Percentiles rank a stretch among this genome's conserved stretches.
These are phyloP conservation scores for Chaetomium tenue DNA, from an alignment of 495 filamentous ascomycete genomes.

Conservation along the genomic window DNA sequence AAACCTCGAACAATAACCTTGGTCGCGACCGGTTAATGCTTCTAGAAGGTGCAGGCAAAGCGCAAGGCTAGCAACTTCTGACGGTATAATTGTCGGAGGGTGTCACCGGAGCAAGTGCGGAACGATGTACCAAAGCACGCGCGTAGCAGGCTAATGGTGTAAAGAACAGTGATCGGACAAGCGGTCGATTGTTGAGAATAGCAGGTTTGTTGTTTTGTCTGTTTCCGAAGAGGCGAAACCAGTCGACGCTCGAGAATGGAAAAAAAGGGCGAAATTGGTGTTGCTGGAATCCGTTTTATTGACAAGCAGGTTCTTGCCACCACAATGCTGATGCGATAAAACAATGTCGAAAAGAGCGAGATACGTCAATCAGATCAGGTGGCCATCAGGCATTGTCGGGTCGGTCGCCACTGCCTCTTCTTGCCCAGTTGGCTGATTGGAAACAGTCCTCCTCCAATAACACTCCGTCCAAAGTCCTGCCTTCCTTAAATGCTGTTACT, in stretches of 20 bases:
- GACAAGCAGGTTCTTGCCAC: slow-evolving; percentile 1
- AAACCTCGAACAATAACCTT: neutral
- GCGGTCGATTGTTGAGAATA: slow-evolving; percentile 3
- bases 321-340: neutral
- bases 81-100: no score
- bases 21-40: no score
- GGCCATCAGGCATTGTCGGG: slow-evolving; percentile 28
- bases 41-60: no score
- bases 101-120: no score
- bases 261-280: slow-evolving; percentile 2
- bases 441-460: slow-evolving; percentile 1
- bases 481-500: slow-evolving; percentile 17
- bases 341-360: neutral
- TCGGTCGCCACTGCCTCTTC: slow-evolving; percentile 22
- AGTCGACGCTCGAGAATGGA: slow-evolving; percentile 22
- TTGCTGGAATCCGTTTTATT: slow-evolving; percentile 9
- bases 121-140: no score
- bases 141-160: no score
- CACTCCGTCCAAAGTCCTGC: slow-evolving; percentile 18
- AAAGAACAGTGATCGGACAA: neutral
- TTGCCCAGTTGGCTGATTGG: slow-evolving; percentile 6
- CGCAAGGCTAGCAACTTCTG: no score
- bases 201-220: neutral
- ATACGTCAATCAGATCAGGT: slow-evolving; percentile 34
- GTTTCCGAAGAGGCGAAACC: slow-evolving; percentile 23